Conservation (phyloP, 1,284 basidiomycete genomes). For the Cutaneotrichosporon cutaneum region DNA sequence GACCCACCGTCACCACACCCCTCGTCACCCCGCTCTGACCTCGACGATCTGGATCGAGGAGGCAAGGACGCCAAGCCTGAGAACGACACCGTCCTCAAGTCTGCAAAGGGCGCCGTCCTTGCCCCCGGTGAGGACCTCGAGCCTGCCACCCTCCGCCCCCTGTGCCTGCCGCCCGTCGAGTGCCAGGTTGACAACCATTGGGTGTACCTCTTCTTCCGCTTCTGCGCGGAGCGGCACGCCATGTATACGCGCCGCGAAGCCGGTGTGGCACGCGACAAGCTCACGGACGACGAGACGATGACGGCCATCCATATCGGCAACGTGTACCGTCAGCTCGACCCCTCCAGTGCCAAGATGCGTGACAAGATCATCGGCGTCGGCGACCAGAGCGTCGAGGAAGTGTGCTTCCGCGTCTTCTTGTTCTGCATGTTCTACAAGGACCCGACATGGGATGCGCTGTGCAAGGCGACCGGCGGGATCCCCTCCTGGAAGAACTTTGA, state of each 20-base stretch:
- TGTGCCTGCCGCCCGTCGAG: slow-evolving; percentile 21
- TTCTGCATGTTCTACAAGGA: slow-evolving; percentile 34
- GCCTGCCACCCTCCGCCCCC: slow-evolving; percentile 17
- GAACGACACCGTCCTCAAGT: not conserved
- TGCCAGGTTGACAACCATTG: slow-evolving; percentile 27
- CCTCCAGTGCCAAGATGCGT: slow-evolving; percentile 15
- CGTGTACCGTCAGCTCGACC: slow-evolving; percentile 36
- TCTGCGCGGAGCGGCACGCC: slow-evolving; percentile 37
- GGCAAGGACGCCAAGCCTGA: too few relatives aligned
- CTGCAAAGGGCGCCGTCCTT: not conserved
- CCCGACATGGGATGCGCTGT: slow-evolving; percentile 29
- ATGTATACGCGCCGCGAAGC: slow-evolving; percentile 29
- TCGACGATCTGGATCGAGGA: too few relatives aligned
- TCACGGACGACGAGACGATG: slow-evolving; percentile 31
- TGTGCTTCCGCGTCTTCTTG: slow-evolving; percentile 39
- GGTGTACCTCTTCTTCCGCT: slow-evolving; percentile 37
- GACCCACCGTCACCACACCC: not conserved
- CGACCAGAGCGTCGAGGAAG: slow-evolving; percentile 31
- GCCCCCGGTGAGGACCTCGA: not conserved
- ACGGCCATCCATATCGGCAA: slow-evolving; percentile 29
- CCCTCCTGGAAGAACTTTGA: slow-evolving; percentile 27
- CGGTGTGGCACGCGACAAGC: slow-evolving; percentile 27
- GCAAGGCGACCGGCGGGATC: slow-evolving; percentile 22
- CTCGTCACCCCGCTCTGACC: not conserved
- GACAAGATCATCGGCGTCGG: slow-evolving; percentile 27